Evolutionary conservation across 2,329 filamentous ascomycete species (phyloP).

Genomic region (Tympanopsis confertula): DNA sequence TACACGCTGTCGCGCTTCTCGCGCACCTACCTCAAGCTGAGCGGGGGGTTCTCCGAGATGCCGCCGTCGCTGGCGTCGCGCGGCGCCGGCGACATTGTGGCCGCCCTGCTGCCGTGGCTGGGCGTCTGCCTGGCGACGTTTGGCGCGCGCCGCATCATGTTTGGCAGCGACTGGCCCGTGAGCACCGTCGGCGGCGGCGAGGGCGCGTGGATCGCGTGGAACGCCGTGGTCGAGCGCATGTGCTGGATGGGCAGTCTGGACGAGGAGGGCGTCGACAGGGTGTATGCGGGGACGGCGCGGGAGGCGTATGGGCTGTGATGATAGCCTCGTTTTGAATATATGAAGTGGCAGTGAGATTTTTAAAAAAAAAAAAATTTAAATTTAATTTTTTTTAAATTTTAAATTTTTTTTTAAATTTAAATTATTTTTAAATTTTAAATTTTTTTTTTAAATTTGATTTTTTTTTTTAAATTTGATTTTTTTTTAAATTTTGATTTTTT

Average conservation of each 20-base stretch:
- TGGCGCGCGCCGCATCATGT: slow-evolving; percentile 66
- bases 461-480: too few species aligned
- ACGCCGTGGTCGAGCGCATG: slow-evolving; percentile 53
- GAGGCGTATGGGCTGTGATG: slow-evolving; percentile 62
- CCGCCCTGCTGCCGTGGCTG: slow-evolving; percentile 58
- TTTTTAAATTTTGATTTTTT: too few species aligned
- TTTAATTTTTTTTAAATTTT: too few species aligned
- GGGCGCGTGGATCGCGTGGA: slow-evolving; percentile 64
- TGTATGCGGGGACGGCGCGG: slow-evolving; percentile 65
- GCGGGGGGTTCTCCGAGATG: slow-evolving; percentile 74
- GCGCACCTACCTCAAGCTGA: slow-evolving; percentile 82
- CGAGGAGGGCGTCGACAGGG: slow-evolving; percentile 47
- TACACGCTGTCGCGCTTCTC: slow-evolving; percentile 52
- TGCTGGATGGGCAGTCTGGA: slow-evolving; percentile 50
- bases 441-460: too few species aligned
- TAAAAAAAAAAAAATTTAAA: too few species aligned
- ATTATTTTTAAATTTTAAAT: too few species aligned
- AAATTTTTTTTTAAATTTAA: too few species aligned
- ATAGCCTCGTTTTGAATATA: too few species aligned
- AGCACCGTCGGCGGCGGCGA: slow-evolving; percentile 53
- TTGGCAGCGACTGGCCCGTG: slow-evolving; percentile 87
- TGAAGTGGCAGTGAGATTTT: too few species aligned
- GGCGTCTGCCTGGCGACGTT: slow-evolving; percentile 63
- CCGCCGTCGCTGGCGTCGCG: slow-evolving; percentile 37
- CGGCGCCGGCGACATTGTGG: slow-evolving; percentile 44